Evolutionary conservation across 768 basidiomycete species (phyloP).

Genomic region (Pholiota microspora): DNA sequence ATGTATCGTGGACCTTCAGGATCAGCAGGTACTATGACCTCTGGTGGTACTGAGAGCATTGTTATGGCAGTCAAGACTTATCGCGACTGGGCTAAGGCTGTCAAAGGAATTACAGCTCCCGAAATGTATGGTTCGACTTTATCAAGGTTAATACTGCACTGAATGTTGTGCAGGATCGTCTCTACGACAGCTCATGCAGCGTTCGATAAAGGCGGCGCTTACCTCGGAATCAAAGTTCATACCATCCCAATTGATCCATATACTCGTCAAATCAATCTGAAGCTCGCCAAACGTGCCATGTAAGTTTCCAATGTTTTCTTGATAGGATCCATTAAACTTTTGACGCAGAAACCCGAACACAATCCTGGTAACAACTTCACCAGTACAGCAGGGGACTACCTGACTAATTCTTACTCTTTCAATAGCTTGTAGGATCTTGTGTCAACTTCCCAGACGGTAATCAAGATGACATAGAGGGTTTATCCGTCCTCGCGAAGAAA

Average conservation of each 20-base stretch:
- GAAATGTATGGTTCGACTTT: slow-evolving; percentile 67
- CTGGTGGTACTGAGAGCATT: slow-evolving; percentile 95
- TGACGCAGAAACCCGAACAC: slow-evolving; percentile 75
- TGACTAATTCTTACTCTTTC: slow-evolving; percentile 1
- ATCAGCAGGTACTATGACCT: slow-evolving; percentile 91
- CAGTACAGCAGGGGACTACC: background rate
- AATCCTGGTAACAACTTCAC: slow-evolving; percentile 59
- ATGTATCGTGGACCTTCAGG: slow-evolving; percentile 85
- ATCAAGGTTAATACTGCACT: background rate
- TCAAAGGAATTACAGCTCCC: slow-evolving; percentile 86
- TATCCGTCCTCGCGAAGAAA: slow-evolving; percentile 70
- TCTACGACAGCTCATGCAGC: slow-evolving; percentile 89
- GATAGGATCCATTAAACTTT: slow-evolving; percentile 4
- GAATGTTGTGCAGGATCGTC: slow-evolving; percentile 55
- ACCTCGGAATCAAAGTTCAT: slow-evolving; percentile 88
- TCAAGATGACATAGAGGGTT: slow-evolving; percentile 81
- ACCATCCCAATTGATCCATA: slow-evolving; percentile 74
- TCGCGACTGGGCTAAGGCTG: slow-evolving; percentile 84
- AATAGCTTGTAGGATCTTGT: slow-evolving; percentile 80
- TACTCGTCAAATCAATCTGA: slow-evolving; percentile 79
- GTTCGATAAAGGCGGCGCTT: slow-evolving; percentile 90
- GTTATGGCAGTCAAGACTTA: slow-evolving; percentile 95
- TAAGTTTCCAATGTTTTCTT: slow-evolving; percentile 35
- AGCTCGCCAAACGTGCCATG: slow-evolving; percentile 83
- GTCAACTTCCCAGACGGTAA: slow-evolving; percentile 85